Percentiles rank a stretch among this genome's conserved stretches.
Conservation (phyloP, 1,284 basidiomycete genomes). For the Tilletia indica region DNA sequence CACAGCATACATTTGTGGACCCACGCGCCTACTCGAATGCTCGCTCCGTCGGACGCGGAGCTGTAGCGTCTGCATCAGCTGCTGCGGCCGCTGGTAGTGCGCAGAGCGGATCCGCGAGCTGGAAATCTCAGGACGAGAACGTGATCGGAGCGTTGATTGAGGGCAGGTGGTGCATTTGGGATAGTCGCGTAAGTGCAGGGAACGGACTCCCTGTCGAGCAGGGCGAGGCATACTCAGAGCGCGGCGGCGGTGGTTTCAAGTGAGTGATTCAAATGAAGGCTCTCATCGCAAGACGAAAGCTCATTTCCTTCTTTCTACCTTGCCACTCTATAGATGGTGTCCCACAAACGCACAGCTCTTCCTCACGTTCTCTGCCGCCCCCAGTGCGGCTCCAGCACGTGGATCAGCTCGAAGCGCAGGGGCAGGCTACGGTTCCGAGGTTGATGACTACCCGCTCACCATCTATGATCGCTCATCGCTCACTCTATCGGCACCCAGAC, state of each 20-base stretch:
- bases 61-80: not conserved
- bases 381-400: not conserved
- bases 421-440: not conserved
- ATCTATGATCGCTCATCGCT: slow-evolving; percentile 1
- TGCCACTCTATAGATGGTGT: not conserved
- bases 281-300: not conserved
- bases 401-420: not conserved
- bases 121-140: slow-evolving; percentile 3
- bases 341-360: slow-evolving; percentile 9
- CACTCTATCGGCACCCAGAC: not conserved
- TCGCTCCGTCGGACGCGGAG: not conserved
- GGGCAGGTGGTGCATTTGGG: not conserved
- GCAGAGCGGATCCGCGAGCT: not conserved
- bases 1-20: not conserved
- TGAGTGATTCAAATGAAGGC: not conserved
- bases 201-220: not conserved
- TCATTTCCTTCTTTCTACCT: not conserved
- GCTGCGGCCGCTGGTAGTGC: not conserved
- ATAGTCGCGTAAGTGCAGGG: not conserved
- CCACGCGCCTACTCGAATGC: not conserved
- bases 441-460: not conserved
- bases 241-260: not conserved
- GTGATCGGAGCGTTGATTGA: not conserved
- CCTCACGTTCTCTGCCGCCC: not conserved
- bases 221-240: not conserved